Base-by-base conservation (phyloP, 441 rosid genomes). In the Euphorbia celastroides region DNA sequence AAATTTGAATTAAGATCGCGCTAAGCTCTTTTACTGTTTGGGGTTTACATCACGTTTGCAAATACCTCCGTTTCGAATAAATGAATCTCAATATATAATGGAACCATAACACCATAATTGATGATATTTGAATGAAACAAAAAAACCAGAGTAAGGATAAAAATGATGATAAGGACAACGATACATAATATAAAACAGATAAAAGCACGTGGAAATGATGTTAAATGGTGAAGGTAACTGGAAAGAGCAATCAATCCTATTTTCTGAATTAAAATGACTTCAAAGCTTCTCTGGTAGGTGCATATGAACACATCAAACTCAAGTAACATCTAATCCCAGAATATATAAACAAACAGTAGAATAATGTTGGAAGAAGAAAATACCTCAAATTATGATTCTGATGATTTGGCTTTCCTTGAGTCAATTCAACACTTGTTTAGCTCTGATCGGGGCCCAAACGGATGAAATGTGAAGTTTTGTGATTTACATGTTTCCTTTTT, bases 171-270 rank as follows among this genome's bases (percentile, higher is more conserved):
- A 51, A 7, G 26, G 10, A 20, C 48, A 42, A 42, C 48, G 3
- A 34, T 34, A 34, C 9, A 42, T 42, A 12, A 34, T 42, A 42
- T 42, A 51, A 51, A 51, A 51, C 56, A 19, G 26, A 20, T 51
- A 19, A 51, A 51, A 51, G 12, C 56, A 51, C 56, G 56, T 51
- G 56, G 22, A 51, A 51, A n/a, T n/a, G n/a, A n/a, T n/a, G n/a
- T n/a, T n/a, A n/a, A n/a, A 51, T 51, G 26, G 56, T 51, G 56
- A 51, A 19, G 56, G 12, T 51, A 19, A 25, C 9, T 51, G 25
- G 56, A n/a, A 51, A 51, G 12, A 51, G 12, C 12, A n/a, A n/a
- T n/a, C n/a, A n/a, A n/a, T n/a, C n/a, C 16, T 42, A 42, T 42
- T 17, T 42, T 42, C 48, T 42, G 11, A 10, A 10, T 12, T 14